Percentiles rank a stretch among this genome's conserved stretches.
Conservation (phyloP, 257 asterid species). For the Nicotiana undulata region DNA sequence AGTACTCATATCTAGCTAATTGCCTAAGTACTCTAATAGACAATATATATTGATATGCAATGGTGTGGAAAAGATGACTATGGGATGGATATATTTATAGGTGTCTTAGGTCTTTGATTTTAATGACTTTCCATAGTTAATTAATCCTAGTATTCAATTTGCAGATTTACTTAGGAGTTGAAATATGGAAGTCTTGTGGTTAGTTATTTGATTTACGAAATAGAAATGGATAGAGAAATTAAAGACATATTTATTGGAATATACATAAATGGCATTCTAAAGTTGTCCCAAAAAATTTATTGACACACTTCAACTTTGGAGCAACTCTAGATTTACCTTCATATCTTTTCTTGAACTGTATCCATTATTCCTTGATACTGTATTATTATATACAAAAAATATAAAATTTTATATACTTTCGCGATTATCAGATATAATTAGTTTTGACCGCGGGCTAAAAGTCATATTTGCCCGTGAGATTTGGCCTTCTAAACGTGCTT, state of each 20-base stretch:
- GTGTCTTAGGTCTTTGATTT: neutral
- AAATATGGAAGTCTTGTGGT: neutral
- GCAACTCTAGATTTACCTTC: neutral
- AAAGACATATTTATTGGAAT: neutral
- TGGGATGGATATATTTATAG: neutral
- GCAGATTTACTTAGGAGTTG: neutral
- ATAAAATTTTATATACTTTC: no score
- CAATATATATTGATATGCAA: neutral
- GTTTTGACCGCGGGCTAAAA: no score
- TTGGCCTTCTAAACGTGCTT: no score
- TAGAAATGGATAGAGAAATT: neutral
- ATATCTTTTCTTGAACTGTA: neutral
- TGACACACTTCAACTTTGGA: neutral
- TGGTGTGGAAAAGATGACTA: neutral
- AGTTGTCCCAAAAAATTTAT: neutral
- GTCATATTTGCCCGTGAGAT: no score
- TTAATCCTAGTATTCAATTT: neutral
- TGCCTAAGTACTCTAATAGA: neutral
- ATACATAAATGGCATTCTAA: neutral
- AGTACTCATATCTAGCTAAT: neutral
- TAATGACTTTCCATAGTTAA: neutral
- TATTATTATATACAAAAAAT: no score
- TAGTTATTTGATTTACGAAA: neutral
- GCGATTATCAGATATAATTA: no score
- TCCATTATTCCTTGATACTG: no score